Conservation (phyloP, 1,284 basidiomycete genomes). For the Coriolopsis trogii region DNA sequence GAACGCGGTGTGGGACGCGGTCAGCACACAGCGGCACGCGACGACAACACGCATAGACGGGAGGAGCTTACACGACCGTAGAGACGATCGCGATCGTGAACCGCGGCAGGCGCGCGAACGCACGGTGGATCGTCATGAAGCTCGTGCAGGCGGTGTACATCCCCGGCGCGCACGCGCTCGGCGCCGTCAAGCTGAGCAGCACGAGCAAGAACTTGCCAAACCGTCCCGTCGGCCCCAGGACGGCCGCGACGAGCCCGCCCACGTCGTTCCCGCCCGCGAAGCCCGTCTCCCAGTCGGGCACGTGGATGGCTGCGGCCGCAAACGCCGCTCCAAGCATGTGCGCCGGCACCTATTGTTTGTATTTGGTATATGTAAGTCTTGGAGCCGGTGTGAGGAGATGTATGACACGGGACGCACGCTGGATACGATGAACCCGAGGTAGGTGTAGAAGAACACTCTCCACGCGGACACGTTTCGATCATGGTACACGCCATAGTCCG, state of each 20-base stretch:
- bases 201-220: slow-evolving; percentile 66
- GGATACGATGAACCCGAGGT: slow-evolving; percentile 63
- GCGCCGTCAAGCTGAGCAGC: slow-evolving; percentile 55
- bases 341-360: slow-evolving; percentile 47
- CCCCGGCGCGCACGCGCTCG: slow-evolving; percentile 65
- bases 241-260: slow-evolving; percentile 50
- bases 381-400: not conserved
- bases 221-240: slow-evolving; percentile 46
- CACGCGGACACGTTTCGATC: slow-evolving; percentile 50
- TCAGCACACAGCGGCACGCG: too few relatives aligned
- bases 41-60: slow-evolving; percentile 17
- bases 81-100: slow-evolving; percentile 74
- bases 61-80: slow-evolving; percentile 75
- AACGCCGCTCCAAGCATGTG: slow-evolving; percentile 70
- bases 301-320: slow-evolving; percentile 55
- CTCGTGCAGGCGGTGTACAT: slow-evolving; percentile 81
- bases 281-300: slow-evolving; percentile 60
- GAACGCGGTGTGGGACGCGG: too few relatives aligned
- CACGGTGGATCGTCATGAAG: slow-evolving; percentile 66
- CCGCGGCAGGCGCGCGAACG: slow-evolving; percentile 64
- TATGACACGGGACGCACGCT: slow-evolving; percentile 44
- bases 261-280: slow-evolving; percentile 58
- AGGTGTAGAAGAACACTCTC: slow-evolving; percentile 47
- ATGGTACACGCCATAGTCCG: slow-evolving; percentile 64
- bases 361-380: not conserved